Percentiles rank a stretch among this genome's conserved stretches.
These are phyloP conservation scores for Aspergillus sp. DNA, from an alignment of 2,329 filamentous ascomycete species.

Conservation along the genomic window DNA sequence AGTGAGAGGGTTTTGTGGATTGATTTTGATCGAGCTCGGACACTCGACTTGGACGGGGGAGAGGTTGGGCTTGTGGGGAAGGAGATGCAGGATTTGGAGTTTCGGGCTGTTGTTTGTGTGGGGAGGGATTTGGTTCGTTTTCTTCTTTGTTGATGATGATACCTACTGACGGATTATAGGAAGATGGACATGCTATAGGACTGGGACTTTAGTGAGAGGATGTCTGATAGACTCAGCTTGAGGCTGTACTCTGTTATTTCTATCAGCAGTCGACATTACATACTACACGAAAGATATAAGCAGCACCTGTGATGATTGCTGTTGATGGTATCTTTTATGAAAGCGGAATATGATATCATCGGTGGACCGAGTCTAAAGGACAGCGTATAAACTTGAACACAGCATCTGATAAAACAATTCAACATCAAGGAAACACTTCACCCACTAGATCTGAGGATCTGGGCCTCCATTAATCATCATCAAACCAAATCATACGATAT, in stretches of 20 bases:
- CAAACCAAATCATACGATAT: neutral
- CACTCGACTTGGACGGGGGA: no score
- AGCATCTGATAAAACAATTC: no score
- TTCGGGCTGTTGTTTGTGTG: neutral
- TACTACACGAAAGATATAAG: neutral
- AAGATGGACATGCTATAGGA: neutral
- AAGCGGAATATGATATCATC: conserved; percentile 1
- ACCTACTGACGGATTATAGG: neutral
- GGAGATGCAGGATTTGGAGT: neutral
- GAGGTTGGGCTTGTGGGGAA: neutral
- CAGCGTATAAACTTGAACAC: no score
- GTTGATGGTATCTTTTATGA: no score
- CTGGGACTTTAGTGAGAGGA: neutral
- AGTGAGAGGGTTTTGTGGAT: neutral
- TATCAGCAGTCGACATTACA: neutral
- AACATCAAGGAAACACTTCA: no score
- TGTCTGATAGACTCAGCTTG: neutral
- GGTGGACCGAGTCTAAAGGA: neutral
- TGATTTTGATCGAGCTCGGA: neutral
- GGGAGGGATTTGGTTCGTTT: no score
- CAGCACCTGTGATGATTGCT: no score
- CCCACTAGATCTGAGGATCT: no score
- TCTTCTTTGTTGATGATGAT: no score
- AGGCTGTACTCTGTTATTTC: neutral
- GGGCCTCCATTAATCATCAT: neutral